Evolutionary conservation across 148 eudicot genomes (phyloP), one percentile per base, ranked within the genome.

Genomic region (Heliamphora exappendiculata): DNA sequence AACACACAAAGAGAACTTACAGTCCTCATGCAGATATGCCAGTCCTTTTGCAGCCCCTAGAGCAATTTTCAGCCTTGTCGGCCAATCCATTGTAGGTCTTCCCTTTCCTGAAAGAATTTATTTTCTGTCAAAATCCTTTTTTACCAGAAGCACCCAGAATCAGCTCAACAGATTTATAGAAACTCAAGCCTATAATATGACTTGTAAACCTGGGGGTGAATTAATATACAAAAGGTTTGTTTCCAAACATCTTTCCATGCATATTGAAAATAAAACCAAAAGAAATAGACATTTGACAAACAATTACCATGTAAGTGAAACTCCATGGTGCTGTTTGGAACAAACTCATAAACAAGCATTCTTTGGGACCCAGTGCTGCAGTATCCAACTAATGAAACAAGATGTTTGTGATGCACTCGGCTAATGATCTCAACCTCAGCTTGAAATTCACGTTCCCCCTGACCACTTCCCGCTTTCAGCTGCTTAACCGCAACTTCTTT

Each of bases 371-470:
- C 99, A 72, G 89, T 81, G 42, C 86, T 95, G 87, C 99, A 95
- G 70, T 95, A 95, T 72, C 99, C 99, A 85, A 95, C 97, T 79
- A 95, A 85, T 4, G 99, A 92, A 62, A 95, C 99, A 75, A 95
- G 99, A 87, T 95, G 99, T 63, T 92, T 95, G 83, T 95, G 99
- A 87, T 95, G 99, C 28, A 95, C 97, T 20, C 97, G 90, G 80
- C 97, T 94, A 75, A 94, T 94, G 41, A 94, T 94, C 80, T 94
- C 98, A 79, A 94, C 96, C 81, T 94, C 98, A 7, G 98, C 98
- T 78, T 91, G 94, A 68, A 94, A 94, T 67, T 94, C 98, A 7
- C 96, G 91, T 79, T 94, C 98, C 44, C 98, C 97, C 74, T 94
- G 98, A 37, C 98, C 97, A 74, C 98, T 94, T 14, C 98, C 98